Evolutionary conservation across 495 filamentous ascomycete species (phyloP).

Genomic region (Penicillium dipodomyicola): DNA sequence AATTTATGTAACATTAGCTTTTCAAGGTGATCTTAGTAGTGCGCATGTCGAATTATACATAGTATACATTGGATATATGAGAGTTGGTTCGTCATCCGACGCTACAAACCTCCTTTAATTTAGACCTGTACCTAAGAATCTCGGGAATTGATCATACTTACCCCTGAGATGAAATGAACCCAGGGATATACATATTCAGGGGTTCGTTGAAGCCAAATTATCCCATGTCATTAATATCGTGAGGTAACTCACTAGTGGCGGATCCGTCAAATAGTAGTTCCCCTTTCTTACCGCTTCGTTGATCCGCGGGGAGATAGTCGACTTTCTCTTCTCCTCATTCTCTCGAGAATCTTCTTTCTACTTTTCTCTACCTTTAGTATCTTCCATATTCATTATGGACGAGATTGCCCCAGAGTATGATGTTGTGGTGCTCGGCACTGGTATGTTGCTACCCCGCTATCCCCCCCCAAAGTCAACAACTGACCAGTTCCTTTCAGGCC

Average conservation of each 20-base stretch:
- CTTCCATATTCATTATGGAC: conserved; percentile 62
- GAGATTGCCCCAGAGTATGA: conserved; percentile 97
- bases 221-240: conserved; percentile 6
- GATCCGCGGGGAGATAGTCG: conserved; percentile 32
- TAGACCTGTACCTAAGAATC: background rate
- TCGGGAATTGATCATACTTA: background rate
- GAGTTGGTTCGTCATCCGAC: background rate
- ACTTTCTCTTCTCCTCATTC: conserved; percentile 22
- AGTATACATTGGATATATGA: background rate
- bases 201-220: background rate
- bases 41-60: conserved; percentile 11
- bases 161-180: background rate
- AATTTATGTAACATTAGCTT: conserved; percentile 14
- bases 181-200: conserved; percentile 2
- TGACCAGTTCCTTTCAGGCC: conserved; percentile 55
- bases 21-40: conserved; percentile 1
- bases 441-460: conserved; percentile 56
- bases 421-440: conserved; percentile 96
- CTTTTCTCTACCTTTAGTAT: conserved; percentile 8
- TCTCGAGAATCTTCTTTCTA: conserved; percentile 12
- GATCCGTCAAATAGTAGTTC: conserved; percentile 34
- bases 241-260: conserved; percentile 32
- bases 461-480: conserved; percentile 17
- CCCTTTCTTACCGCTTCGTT: conserved; percentile 34
- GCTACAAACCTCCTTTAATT: background rate